phyloP scores from a whole-genome alignment of 2,329 filamentous ascomycete species.

The Amesomyces nigricolor region DNA sequence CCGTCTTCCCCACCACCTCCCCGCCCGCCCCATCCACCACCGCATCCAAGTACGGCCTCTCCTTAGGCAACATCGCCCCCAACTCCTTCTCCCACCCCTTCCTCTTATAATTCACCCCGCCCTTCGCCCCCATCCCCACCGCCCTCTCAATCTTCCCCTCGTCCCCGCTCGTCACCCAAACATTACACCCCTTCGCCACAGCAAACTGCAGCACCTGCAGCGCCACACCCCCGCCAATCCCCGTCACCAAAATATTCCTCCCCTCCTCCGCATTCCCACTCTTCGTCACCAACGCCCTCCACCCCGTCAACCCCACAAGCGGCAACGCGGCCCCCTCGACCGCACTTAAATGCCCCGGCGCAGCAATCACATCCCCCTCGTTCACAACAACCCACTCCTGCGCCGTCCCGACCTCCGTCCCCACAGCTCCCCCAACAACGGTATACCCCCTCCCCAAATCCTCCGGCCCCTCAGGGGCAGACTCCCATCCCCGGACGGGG shows the following conservation, averaged over 20 bases:
- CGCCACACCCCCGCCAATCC: conserved; percentile 89
- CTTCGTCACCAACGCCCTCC: conserved; percentile 81
- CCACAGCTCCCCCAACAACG: conserved; percentile 64
- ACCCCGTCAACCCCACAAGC: conserved; percentile 79
- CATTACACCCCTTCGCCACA: conserved; percentile 64
- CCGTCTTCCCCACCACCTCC: conserved; percentile 66
- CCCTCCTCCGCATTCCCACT: conserved; percentile 57
- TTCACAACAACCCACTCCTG: conserved; percentile 67
- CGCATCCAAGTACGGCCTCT: conserved; percentile 67
- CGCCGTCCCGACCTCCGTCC: conserved; percentile 62
- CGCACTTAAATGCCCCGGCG: conserved; percentile 64
- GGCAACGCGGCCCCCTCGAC: conserved; percentile 79
- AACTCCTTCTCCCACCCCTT: conserved; percentile 78
- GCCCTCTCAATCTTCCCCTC: conserved; percentile 71
- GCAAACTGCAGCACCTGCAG: conserved; percentile 76
- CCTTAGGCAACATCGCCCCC: conserved; percentile 52
- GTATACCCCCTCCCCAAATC: conserved; percentile 45
- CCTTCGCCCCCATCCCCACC: conserved; percentile 62
- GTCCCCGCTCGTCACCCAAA: conserved; percentile 76
- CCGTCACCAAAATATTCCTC: conserved; percentile 76
- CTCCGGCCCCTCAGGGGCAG: conserved; percentile 68
- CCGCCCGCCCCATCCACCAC: conserved; percentile 90
- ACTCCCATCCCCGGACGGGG: conserved; percentile 72
- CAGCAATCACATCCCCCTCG: conserved; percentile 67
- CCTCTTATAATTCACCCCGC: conserved; percentile 77